phyloP scores from a whole-genome alignment of 2,329 filamentous ascomycete species.

The Fusarium sp. region DNA sequence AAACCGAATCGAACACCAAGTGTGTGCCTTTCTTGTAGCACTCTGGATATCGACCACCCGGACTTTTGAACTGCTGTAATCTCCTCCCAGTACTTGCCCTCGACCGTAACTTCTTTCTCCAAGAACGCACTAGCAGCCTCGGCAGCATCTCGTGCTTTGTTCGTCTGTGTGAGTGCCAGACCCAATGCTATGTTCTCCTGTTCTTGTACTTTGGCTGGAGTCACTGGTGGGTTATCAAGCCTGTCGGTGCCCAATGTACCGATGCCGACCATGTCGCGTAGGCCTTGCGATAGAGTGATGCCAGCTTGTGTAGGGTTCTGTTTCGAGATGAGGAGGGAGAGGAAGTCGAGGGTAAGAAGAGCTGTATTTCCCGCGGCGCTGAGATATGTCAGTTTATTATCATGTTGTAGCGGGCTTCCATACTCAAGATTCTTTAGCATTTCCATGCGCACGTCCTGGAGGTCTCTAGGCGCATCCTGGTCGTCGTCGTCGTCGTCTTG shows the following conservation, averaged over 20 bases:
- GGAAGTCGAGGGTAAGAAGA: conserved; percentile 78
- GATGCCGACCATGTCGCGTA: conserved; percentile 76
- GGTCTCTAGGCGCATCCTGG: conserved; percentile 54
- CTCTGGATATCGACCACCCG: conserved; percentile 84
- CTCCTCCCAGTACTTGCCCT: conserved; percentile 89
- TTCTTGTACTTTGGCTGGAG: conserved; percentile 62
- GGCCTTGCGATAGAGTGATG: conserved; percentile 71
- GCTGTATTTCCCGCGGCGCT: conserved; percentile 61
- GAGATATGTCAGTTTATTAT: background rate
- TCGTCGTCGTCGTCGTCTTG: conserved; percentile 49
- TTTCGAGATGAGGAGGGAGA: conserved; percentile 86
- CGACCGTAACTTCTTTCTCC: conserved; percentile 77
- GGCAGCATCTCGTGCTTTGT: conserved; percentile 76
- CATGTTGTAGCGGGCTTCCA: conserved; percentile 26
- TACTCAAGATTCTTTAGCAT: conserved; percentile 67
- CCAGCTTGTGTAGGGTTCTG: conserved; percentile 75
- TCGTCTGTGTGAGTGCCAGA: conserved; percentile 81
- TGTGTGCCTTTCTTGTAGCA: conserved; percentile 76
- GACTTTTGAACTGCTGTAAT: conserved; percentile 81
- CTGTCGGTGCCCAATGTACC: conserved; percentile 77
- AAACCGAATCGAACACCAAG: conserved; percentile 92
- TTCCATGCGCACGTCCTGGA: conserved; percentile 62
- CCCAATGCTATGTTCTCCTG: conserved; percentile 68
- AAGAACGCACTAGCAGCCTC: conserved; percentile 75
- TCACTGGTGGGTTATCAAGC: conserved; percentile 67